Conservation (phyloP, 169 alveolate genomes). For the Eimeria maxima region DNA sequence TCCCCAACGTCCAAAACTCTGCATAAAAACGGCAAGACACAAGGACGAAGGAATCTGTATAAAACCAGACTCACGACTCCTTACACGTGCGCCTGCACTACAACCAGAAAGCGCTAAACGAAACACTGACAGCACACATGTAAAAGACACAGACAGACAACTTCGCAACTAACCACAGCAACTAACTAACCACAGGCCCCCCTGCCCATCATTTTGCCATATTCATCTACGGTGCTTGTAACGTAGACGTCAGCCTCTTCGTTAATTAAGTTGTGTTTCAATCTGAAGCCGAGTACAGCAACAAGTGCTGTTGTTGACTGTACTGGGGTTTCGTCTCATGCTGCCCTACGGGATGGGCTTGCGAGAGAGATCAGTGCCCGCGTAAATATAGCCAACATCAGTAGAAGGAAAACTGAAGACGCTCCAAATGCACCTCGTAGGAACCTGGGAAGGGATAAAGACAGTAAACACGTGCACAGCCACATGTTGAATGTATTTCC, state of each 20-base stretch:
- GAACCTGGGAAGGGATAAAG: slow-evolving; percentile 66
- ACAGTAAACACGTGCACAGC: not conserved
- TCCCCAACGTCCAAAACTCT: slow-evolving; percentile 80
- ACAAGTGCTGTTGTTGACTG: not conserved
- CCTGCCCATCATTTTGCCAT: not conserved
- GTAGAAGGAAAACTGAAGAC: slow-evolving; percentile 63
- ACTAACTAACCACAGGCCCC: too few relatives aligned
- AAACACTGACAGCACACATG: not conserved
- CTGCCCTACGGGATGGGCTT: slow-evolving; percentile 67
- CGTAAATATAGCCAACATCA: slow-evolving; percentile 74
- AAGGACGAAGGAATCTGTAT: not conserved
- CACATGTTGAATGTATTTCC: not conserved
- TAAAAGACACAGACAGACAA: not conserved
- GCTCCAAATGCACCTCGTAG: slow-evolving; percentile 82
- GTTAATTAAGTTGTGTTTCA: not conserved
- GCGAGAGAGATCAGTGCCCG: slow-evolving; percentile 13
- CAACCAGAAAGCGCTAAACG: not conserved
- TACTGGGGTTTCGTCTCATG: not conserved
- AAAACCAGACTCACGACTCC: not conserved
- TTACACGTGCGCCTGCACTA: too few relatives aligned
- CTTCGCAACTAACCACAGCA: not conserved
- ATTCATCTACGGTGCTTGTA: not conserved
- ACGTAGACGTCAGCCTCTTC: not conserved
- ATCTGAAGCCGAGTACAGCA: not conserved
- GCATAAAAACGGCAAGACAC: not conserved